phyloP scores from a whole-genome alignment of 1,284 basidiomycete genomes.

The Cutaneotrichosporon sp. region DNA sequence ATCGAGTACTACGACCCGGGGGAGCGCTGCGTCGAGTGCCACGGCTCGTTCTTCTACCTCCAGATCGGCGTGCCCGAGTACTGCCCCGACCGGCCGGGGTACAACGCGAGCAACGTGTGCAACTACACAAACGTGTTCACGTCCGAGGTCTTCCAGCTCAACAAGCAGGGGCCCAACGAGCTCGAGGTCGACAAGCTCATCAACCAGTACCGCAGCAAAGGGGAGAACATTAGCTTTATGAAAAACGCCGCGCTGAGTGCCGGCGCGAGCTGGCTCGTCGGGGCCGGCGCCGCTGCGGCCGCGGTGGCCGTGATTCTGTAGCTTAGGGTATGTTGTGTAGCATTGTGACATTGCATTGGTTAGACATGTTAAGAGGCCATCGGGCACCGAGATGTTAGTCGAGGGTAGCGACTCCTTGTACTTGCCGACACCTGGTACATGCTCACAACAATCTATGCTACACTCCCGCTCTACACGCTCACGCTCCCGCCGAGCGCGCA shows the following conservation, averaged over 20 bases:
- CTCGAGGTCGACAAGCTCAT: background rate
- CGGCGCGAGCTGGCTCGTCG: background rate
- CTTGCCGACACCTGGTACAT: too few species aligned
- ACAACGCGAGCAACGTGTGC: slow-evolving; percentile 7
- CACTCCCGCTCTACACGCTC: slow-evolving; percentile 4
- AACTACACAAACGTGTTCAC: slow-evolving; percentile 7
- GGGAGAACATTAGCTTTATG: background rate
- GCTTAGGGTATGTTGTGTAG: background rate
- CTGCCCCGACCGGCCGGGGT: slow-evolving; percentile 6
- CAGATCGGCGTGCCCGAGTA: slow-evolving; percentile 9
- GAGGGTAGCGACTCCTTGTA: too few species aligned
- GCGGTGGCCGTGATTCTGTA: background rate
- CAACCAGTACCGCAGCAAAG: background rate
- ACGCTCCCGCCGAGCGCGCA: slow-evolving; percentile 19
- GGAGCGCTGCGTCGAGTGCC: slow-evolving; percentile 2
- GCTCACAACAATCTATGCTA: slow-evolving; percentile 1
- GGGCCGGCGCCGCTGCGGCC: background rate
- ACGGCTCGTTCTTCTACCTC: background rate
- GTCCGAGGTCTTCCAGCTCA: slow-evolving; percentile 8
- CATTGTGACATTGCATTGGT: background rate
- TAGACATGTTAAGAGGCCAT: too few species aligned
- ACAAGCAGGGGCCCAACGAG: background rate
- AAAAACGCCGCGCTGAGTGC: background rate
- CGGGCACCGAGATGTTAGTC: too few species aligned
- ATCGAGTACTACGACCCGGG: slow-evolving; percentile 6